Evolutionary conservation across 257 asterid genomes (phyloP).

Genomic region (Petrea volubilis): DNA sequence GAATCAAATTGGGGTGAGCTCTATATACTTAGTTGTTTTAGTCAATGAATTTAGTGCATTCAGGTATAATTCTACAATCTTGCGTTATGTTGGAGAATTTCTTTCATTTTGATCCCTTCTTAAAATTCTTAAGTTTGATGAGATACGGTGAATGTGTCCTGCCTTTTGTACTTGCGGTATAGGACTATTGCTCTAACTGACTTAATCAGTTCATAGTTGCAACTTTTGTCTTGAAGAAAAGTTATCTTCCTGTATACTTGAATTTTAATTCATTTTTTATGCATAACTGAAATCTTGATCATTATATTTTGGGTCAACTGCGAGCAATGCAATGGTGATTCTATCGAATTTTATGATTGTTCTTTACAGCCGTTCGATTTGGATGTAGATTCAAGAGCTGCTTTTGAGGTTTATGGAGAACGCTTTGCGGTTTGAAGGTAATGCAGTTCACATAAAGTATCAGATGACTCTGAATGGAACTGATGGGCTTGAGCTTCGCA

Average conservation of each 20-base stretch:
- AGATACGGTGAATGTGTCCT: neutral
- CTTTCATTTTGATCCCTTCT: neutral
- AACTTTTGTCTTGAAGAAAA: neutral
- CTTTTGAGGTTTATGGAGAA: constrained; percentile 69
- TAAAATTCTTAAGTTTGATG: too few species aligned
- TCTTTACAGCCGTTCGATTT: constrained; percentile 60
- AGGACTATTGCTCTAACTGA: neutral
- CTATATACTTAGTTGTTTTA: neutral
- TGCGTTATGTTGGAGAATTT: neutral
- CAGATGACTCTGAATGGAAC: constrained; percentile 42
- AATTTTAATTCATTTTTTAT: neutral
- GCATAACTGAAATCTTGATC: constrained; percentile 11
- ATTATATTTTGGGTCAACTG: neutral
- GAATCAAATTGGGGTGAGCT: neutral
- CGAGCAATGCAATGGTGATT: constrained; percentile 24
- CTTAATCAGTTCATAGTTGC: neutral
- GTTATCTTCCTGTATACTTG: neutral
- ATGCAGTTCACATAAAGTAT: constrained; percentile 54
- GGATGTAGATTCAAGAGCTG: constrained; percentile 82
- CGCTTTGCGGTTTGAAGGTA: constrained; percentile 62
- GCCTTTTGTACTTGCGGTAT: too few species aligned
- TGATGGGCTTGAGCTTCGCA: constrained; percentile 64
- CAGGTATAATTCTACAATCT: neutral
- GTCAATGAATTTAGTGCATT: neutral
- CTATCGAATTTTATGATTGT: constrained; percentile 50